These are phyloP conservation scores for Rubroshorea leprosula DNA, from an alignment of 345 rosid genomes.

Conservation along the genomic window DNA sequence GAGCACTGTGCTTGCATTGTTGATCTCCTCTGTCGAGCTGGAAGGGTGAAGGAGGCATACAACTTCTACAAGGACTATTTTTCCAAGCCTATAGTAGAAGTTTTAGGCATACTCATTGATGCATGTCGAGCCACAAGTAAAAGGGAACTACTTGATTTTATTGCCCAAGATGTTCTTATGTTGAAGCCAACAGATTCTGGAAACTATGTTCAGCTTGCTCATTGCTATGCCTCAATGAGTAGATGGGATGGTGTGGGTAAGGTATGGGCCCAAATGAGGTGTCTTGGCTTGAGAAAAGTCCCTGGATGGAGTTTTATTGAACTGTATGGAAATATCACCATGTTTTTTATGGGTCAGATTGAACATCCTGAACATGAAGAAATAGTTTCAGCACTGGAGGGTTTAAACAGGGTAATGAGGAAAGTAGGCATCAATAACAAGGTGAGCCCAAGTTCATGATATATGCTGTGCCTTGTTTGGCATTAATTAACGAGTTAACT, in stretches of 20 bases:
- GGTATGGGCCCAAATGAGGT: slow-evolving; percentile 48
- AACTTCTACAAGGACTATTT: slow-evolving; percentile 42
- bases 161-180: slow-evolving; percentile 32
- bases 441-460: background rate
- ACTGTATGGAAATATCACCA: slow-evolving; percentile 30
- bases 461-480: too few relatives aligned
- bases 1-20: slow-evolving; percentile 55
- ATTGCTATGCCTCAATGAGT: slow-evolving; percentile 49
- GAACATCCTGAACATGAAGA: slow-evolving; percentile 42
- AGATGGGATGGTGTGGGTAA: slow-evolving; percentile 49
- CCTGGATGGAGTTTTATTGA: slow-evolving; percentile 63
- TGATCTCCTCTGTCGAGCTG: slow-evolving; percentile 59
- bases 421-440: slow-evolving; percentile 12
- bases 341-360: slow-evolving; percentile 41
- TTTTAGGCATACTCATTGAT: slow-evolving; percentile 48
- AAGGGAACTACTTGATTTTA: slow-evolving; percentile 28
- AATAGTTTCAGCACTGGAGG: slow-evolving; percentile 27
- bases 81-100: slow-evolving; percentile 30
- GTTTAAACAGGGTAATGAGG: slow-evolving; percentile 32
- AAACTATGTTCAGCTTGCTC: slow-evolving; percentile 46
- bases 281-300: slow-evolving; percentile 48
- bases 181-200: slow-evolving; percentile 42
- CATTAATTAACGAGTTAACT: too few relatives aligned
- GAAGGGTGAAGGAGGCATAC: slow-evolving; percentile 51
- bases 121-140: slow-evolving; percentile 39